Percentiles rank a stretch among this genome's conserved stretches.
Evolutionary conservation across 306 rosid genomes (phyloP).

Genomic region (Dryas alaskensis): DNA sequence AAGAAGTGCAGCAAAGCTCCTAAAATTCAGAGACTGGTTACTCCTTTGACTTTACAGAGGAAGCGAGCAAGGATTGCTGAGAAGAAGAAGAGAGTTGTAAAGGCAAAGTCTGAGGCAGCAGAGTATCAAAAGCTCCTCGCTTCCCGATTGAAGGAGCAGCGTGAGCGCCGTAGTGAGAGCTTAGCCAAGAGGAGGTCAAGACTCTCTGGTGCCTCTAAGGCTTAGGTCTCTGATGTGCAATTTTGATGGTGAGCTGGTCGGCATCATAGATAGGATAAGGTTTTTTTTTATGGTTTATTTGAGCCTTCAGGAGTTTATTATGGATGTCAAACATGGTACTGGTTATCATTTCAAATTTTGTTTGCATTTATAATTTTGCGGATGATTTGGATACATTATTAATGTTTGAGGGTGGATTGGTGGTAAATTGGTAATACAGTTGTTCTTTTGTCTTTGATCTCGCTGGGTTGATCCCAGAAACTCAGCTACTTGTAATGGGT

Average conservation of each 20-base stretch:
- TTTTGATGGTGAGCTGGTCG: too few species aligned
- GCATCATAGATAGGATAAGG: constrained; percentile 20
- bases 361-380: background rate
- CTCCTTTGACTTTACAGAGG: constrained; percentile 49
- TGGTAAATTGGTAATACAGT: too few species aligned
- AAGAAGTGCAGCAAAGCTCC: constrained; percentile 50
- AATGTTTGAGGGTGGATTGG: too few species aligned
- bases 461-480: too few species aligned
- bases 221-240: background rate
- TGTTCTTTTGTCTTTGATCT: too few species aligned
- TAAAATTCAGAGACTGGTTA: constrained; percentile 48
- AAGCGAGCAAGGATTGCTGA: constrained; percentile 48
- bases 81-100: constrained; percentile 46
- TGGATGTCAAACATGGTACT: background rate
- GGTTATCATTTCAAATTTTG: constrained; percentile 9
- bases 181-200: constrained; percentile 47
- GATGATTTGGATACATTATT: too few species aligned
- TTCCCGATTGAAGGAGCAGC: constrained; percentile 46
- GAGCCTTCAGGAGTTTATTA: background rate
- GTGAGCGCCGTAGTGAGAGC: constrained; percentile 51
- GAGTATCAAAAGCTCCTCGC: constrained; percentile 51
- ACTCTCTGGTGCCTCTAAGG: constrained; percentile 38
- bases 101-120: constrained; percentile 44
- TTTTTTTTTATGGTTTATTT: constrained; percentile 3
- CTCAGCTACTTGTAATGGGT: too few species aligned